Base-by-base conservation (phyloP, 108 stramenopile genomes). In the Cyclotella kingstonii region DNA sequence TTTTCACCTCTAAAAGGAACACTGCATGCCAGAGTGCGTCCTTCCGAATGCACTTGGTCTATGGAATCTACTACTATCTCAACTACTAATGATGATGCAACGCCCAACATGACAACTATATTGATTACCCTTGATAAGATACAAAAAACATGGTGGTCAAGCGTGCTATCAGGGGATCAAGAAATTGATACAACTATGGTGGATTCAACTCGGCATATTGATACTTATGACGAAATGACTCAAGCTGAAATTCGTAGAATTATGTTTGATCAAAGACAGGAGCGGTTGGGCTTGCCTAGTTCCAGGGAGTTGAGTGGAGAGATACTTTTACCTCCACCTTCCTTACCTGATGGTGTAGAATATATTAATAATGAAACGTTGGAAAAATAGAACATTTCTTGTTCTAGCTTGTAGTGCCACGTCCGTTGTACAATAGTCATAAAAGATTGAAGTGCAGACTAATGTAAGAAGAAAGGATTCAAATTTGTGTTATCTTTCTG, bases 261-360 rank as follows among this genome's bases (percentile, higher is more conserved):
- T 28, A 80, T 94, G 35, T 84, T 83, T 70, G 86, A 94, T 59
- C 88, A 91, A 54, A 69, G 80, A 25, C 86, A 90, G 76, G 78
- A 84, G 58, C 66, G 81, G 5, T 36, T 72, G 38, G 87, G 84
- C 0, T 42, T 79, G 29, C 80, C 86, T 0, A 82, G 73, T 9
- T 80, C 81, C 12, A 81, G 84, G 45, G 73, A 82, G 47, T 74
- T 81, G 21, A 34, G 74, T 45, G 64, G 77, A 33, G 51, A 64
- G 55, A 67, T 7, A 28, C 29, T 23, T 35, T 7, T 18, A 19
- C 21, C 21, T 27, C 18, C 5, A 34, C 38, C 43, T 26, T 11
- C 58, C 0, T 21, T 39, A 26, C 55, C 45, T 22, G 44, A 42
- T 15, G 35, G 44, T 11, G 40, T 50, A 7, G 51, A 51, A 30